Evolutionary conservation across 352 stramenopile genomes (phyloP).

Genomic region (Phytopythium ostracodes): DNA sequence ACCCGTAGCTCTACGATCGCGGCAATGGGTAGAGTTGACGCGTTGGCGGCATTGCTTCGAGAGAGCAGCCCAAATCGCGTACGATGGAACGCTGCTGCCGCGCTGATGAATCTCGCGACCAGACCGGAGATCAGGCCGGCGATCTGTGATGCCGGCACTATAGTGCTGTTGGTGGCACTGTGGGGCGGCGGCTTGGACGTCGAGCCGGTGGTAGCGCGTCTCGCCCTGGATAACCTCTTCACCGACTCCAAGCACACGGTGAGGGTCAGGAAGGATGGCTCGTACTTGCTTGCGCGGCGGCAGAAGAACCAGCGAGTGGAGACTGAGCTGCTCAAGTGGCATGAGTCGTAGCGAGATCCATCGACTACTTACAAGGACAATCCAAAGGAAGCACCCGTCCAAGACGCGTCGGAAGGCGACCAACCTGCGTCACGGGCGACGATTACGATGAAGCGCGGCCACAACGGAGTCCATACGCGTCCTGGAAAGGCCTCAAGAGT

Average conservation of each 20-base stretch:
- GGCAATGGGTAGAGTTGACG: neutral
- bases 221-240: neutral
- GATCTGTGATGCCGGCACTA: neutral
- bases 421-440: neutral
- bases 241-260: neutral
- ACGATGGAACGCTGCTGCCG: neutral
- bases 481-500: no score
- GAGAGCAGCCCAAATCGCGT: neutral
- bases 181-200: no score
- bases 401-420: neutral
- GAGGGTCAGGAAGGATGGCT: no score
- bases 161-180: neutral
- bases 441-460: neutral
- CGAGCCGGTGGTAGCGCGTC: no score
- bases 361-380: no score
- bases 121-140: neutral
- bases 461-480: neutral
- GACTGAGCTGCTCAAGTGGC: neutral
- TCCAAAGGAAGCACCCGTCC: neutral
- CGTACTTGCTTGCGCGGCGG: no score
- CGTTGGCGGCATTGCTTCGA: neutral
- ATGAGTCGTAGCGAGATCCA: neutral
- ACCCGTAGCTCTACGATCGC: neutral
- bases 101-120: neutral
- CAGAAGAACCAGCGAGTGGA: neutral